A percentile compares a stretch with the other conserved stretches of the same genome.
These are phyloP conservation scores for Penicillium freii DNA, from an alignment of 2,329 filamentous ascomycete genomes.

Conservation along the genomic window DNA sequence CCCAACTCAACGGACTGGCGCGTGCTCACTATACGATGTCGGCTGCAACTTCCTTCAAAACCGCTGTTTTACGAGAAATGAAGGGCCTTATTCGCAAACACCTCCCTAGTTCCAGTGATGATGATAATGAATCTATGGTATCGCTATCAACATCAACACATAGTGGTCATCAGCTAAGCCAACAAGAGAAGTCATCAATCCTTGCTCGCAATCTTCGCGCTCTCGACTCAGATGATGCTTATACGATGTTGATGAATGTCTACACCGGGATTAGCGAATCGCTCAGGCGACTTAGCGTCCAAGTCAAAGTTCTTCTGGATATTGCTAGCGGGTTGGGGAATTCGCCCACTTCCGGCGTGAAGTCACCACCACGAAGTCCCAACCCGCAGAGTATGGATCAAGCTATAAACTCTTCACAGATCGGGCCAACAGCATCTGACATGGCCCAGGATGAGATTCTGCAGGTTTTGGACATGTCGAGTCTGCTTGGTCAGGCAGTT, in stretches of 20 bases:
- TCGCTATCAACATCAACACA: slow-evolving; percentile 84
- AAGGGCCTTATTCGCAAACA: slow-evolving; percentile 79
- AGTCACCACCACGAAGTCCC: slow-evolving; percentile 52
- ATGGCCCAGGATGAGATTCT: slow-evolving; percentile 58
- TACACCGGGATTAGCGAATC: slow-evolving; percentile 89
- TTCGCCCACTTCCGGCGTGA: slow-evolving; percentile 39
- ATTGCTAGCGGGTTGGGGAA: slow-evolving; percentile 66
- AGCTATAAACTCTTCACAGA: slow-evolving; percentile 29
- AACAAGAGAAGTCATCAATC: slow-evolving; percentile 86
- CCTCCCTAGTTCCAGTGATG: slow-evolving; percentile 87
- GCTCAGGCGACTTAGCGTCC: slow-evolving; percentile 77
- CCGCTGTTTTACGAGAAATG: slow-evolving; percentile 80
- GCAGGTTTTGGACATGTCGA: slow-evolving; percentile 64
- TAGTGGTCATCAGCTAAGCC: slow-evolving; percentile 65
- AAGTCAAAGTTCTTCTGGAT: slow-evolving; percentile 92
- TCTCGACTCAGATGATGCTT: slow-evolving; percentile 78
- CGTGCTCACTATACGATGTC: slow-evolving; percentile 74
- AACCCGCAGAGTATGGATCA: slow-evolving; percentile 45
- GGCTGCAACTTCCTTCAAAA: slow-evolving; percentile 81
- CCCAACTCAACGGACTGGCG: slow-evolving; percentile 74
- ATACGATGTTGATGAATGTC: slow-evolving; percentile 75
- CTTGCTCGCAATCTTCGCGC: slow-evolving; percentile 84
- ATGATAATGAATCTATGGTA: slow-evolving; percentile 87
- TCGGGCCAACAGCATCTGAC: slow-evolving; percentile 28
- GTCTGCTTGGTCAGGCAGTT: slow-evolving; percentile 63